A percentile compares a stretch with the other conserved stretches of the same genome.
Evolutionary conservation across 73 alveolate genomes (phyloP).

Genomic region (Urostyla sp.): DNA sequence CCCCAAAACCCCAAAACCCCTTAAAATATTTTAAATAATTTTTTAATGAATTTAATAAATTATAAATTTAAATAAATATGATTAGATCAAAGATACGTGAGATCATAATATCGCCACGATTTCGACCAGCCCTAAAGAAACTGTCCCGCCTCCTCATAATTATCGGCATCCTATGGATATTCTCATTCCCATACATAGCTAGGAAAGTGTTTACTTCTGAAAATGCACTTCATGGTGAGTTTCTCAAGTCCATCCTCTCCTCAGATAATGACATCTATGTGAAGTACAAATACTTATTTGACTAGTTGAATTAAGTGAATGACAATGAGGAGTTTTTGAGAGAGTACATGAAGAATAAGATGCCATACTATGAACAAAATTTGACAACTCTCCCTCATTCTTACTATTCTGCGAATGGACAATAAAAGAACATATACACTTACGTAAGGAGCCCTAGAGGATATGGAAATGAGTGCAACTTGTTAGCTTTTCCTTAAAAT

Average conservation of each 20-base stretch:
- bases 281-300: neutral
- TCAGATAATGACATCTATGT: neutral
- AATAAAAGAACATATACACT: constrained; percentile 20
- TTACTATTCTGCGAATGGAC: neutral
- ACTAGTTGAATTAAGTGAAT: neutral
- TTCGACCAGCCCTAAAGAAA: neutral
- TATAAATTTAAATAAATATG: constrained; percentile 31
- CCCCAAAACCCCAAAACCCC: constrained; percentile 29
- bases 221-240: constrained; percentile 21
- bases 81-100: constrained; percentile 4
- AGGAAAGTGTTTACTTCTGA: constrained; percentile 55
- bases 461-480: constrained; percentile 61
- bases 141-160: constrained; percentile 5
- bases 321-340: neutral
- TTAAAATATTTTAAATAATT: neutral
- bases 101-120: neutral
- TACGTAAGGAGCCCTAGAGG: constrained; percentile 35
- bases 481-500: constrained; percentile 29
- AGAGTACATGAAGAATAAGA: constrained; percentile 25
- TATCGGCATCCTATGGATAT: constrained; percentile 33
- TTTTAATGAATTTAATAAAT: neutral
- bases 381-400: neutral
- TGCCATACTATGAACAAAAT: neutral
- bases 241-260: constrained; percentile 1
- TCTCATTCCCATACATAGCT: constrained; percentile 45